Base-by-base conservation (phyloP, 2,329 filamentous ascomycete genomes). In the Tricladium varicosporioides region DNA sequence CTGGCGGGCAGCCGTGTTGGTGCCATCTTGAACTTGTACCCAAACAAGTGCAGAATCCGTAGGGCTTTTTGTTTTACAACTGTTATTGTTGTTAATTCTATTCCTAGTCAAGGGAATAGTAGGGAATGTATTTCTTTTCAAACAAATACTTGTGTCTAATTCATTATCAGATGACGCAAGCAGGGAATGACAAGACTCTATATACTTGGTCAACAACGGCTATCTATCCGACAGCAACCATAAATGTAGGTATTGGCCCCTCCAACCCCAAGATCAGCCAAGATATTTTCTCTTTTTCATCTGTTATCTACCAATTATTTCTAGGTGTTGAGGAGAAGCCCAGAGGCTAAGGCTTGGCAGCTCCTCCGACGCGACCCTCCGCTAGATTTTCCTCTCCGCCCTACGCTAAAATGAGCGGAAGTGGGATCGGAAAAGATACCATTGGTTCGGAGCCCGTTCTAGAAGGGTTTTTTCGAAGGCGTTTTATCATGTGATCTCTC, bases 31-130 rank as follows among this genome's bases (percentile, higher is more conserved):
- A 56, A 31, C 15, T 18, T 33, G 46, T 14, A 13, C 31, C 22
- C 13, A 19, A 33, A 16, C 7, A 27, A 7, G 36, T 53, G 32
- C 47, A 22, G 8, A 33, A 45, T 31, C n/a, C 19, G n/a, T 19
- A 15, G 36, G 22, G n/a, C 31, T 11, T 51, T 19, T 32, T 32
- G 53, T 49, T 49, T 19, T 31, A n/a, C n/a, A n/a, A n/a, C n/a
- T 54, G 49, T 54, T 43, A 13, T 33, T n/a, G 27, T 43, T 16
- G 19, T 10, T 50, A 22, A 51, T 56, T 63, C 64, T 66, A 67
- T 69, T 67, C 63, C 62, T 67, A 64, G 46, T 69, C 64, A 59
- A 69, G 65, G 61, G 63, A 69, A 69, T 67, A 65, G 63, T 64
- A 67, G 61, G 64, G 65, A 68, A 61, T 66, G 48, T 63, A 2